phyloP scores from a whole-genome alignment of 495 filamentous ascomycete genomes.

The Penicillium desertorum region DNA sequence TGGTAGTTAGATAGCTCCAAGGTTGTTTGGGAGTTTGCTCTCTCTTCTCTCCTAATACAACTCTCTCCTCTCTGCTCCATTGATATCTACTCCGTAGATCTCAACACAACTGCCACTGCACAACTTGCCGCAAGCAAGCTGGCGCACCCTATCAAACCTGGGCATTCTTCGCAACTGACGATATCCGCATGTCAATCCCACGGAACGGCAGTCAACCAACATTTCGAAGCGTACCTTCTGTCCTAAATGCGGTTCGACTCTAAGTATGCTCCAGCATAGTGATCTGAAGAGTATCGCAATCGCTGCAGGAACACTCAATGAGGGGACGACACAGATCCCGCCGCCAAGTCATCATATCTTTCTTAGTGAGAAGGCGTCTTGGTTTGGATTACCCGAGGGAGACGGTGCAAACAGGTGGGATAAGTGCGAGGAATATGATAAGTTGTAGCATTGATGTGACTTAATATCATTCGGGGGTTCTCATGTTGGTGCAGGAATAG shows the following conservation, averaged over 20 bases:
- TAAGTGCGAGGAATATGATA: neutral
- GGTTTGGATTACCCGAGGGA: slow-evolving; percentile 26
- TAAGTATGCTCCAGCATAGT: slow-evolving; percentile 29
- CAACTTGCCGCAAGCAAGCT: slow-evolving; percentile 30
- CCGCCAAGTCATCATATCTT: slow-evolving; percentile 29
- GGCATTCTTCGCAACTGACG: slow-evolving; percentile 20
- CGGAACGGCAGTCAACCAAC: slow-evolving; percentile 20
- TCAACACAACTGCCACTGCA: slow-evolving; percentile 39
- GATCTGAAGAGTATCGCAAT: slow-evolving; percentile 14
- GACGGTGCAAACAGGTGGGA: slow-evolving; percentile 26
- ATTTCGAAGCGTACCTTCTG: slow-evolving; percentile 31
- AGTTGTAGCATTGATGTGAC: neutral
- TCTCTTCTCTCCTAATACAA: no score
- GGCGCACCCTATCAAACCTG: slow-evolving; percentile 34
- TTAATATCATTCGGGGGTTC: neutral
- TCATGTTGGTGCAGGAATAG: neutral
- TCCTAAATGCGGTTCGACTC: slow-evolving; percentile 29
- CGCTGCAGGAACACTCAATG: slow-evolving; percentile 34
- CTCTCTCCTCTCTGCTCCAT: no score
- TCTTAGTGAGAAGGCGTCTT: slow-evolving; percentile 29
- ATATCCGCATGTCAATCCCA: slow-evolving; percentile 22
- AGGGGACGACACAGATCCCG: slow-evolving; percentile 15
- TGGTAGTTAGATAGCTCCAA: no score
- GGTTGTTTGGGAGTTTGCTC: no score
- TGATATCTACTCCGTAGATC: no score